Conservation (phyloP, 371 early-diverging fungal species). For the Rhizopus stolonifer region DNA sequence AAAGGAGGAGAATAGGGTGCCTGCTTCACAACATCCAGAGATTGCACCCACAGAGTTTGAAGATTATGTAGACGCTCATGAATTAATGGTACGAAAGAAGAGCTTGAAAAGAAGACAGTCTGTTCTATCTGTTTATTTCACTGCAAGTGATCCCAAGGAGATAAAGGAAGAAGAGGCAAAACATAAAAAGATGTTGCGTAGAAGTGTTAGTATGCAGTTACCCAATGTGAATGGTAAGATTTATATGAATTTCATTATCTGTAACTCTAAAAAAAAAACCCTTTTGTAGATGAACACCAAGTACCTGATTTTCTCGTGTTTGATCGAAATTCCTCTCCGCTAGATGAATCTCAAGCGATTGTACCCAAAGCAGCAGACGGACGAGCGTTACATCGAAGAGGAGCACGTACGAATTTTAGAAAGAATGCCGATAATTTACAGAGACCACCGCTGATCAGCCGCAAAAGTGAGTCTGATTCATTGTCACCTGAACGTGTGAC, state of each 20-base stretch:
- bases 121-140: constrained; percentile 50
- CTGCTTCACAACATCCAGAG: constrained; percentile 63
- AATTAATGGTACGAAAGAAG: constrained; percentile 30
- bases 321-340: constrained; percentile 51
- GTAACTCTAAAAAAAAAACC: too few species aligned
- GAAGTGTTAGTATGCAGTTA: constrained; percentile 48
- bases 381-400: constrained; percentile 41
- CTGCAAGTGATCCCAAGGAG: constrained; percentile 30
- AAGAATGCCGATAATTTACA: not conserved
- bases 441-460: constrained; percentile 4
- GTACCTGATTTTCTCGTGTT: constrained; percentile 46
- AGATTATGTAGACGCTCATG: constrained; percentile 45
- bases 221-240: constrained; percentile 42
- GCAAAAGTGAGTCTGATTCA: constrained; percentile 20
- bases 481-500: constrained; percentile 11
- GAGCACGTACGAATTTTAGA: constrained; percentile 45
- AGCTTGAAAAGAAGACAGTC: constrained; percentile 46
- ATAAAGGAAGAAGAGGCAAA: constrained; percentile 8
- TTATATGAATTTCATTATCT: too few species aligned
- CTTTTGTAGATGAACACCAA: constrained; percentile 8
- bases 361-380: constrained; percentile 50
- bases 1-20: constrained; percentile 42
- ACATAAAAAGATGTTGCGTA: constrained; percentile 31
- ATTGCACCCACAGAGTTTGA: constrained; percentile 62
- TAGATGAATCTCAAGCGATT: constrained; percentile 47